These are phyloP conservation scores for Stevia rebaudiana DNA, from an alignment of 140 eudicot genomes.

Conservation along the genomic window DNA sequence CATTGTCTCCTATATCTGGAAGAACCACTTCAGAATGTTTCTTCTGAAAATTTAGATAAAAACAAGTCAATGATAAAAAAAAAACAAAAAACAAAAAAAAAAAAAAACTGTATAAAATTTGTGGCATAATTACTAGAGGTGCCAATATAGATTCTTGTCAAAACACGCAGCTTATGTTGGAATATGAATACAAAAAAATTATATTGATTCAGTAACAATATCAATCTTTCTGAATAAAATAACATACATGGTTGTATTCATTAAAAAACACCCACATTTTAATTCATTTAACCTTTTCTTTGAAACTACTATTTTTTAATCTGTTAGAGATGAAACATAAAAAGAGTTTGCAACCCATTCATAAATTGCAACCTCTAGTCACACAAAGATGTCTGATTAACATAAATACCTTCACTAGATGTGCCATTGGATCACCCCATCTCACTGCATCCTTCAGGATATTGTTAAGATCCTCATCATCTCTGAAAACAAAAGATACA, in stretches of 20 bases:
- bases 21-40: slow-evolving; percentile 50
- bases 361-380: neutral
- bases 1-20: slow-evolving; percentile 66
- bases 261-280: neutral
- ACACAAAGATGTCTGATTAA: neutral
- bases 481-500: slow-evolving; percentile 41
- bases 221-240: neutral
- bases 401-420: slow-evolving; percentile 60
- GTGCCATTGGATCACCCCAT: slow-evolving; percentile 99
- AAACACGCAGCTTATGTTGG: neutral
- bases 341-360: neutral
- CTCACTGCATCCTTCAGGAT: slow-evolving; percentile 72
- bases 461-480: slow-evolving; percentile 78
- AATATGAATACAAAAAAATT: neutral
- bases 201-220: neutral
- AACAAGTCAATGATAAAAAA: neutral
- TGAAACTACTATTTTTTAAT: neutral
- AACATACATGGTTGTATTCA: neutral
- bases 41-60: slow-evolving; percentile 39
- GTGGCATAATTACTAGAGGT: neutral
- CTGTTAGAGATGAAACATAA: neutral
- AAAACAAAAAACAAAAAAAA: neutral
- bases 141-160: neutral
- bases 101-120: neutral
- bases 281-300: neutral